Conservation (phyloP, 148 eudicot genomes). For the Persicaria tinctoria region DNA sequence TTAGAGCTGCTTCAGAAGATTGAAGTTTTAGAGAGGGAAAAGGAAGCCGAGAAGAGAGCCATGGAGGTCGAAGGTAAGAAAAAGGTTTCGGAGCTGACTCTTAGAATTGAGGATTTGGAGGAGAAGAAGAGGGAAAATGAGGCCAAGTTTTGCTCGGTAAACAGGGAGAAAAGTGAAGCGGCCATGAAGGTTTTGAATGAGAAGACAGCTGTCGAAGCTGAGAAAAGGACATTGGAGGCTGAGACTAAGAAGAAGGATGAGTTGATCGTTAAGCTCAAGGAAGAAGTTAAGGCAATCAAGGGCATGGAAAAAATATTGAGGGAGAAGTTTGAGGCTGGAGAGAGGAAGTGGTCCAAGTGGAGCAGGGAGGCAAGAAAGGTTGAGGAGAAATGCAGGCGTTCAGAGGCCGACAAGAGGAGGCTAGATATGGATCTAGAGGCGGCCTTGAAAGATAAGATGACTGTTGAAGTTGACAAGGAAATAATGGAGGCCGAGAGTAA, state of each 20-base stretch:
- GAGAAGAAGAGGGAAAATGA: too few species aligned
- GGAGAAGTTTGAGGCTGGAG: not conserved
- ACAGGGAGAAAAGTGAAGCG: too few species aligned
- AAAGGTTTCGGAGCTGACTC: too few species aligned
- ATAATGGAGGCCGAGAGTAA: not conserved
- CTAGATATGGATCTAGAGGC: not conserved
- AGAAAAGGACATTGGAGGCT: too few species aligned
- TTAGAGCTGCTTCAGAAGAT: too few species aligned
- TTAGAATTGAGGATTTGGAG: too few species aligned
- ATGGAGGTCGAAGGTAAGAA: too few species aligned
- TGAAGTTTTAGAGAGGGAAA: too few species aligned
- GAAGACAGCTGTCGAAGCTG: too few species aligned
- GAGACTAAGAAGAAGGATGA: not conserved
- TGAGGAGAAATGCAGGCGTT: not conserved
- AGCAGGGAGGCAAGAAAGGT: not conserved
- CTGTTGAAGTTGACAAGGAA: not conserved
- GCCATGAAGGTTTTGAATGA: not conserved
- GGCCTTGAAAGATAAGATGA: not conserved
- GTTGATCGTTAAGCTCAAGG: not conserved
- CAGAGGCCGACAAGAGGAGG: not conserved
- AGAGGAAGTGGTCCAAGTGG: not conserved
- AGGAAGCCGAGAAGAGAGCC: too few species aligned
- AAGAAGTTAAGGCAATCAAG: not conserved
- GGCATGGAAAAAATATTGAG: not conserved
- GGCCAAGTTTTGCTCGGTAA: too few species aligned